Evolutionary conservation across 2,329 filamentous ascomycete species (phyloP).

Genomic region (Microdochium bolleyi): DNA sequence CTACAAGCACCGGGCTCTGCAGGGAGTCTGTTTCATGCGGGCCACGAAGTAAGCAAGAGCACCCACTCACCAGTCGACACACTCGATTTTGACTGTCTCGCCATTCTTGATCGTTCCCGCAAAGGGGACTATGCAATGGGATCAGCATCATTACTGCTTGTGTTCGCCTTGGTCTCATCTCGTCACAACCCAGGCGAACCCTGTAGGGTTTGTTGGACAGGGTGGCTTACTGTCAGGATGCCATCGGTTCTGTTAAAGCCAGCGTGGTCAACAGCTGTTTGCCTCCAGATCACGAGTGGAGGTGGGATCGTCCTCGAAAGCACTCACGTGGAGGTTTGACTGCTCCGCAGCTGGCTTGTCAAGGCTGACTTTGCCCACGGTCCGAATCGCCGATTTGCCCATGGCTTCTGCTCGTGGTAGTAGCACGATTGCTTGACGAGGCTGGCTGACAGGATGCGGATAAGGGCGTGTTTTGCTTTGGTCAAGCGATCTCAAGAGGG

Average conservation of each 20-base stretch:
- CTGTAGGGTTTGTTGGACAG: not conserved
- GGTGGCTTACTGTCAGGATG: constrained; percentile 69
- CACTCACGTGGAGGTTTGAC: constrained; percentile 58
- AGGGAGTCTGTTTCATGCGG: too few relatives aligned
- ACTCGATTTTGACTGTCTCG: constrained; percentile 91
- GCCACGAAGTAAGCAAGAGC: constrained; percentile 3
- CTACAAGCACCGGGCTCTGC: too few relatives aligned
- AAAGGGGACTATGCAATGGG: constrained; percentile 54
- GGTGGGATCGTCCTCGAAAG: constrained; percentile 6
- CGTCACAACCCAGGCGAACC: too few relatives aligned
- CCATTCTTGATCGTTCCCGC: constrained; percentile 67
- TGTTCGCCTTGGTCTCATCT: not conserved
- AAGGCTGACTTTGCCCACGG: constrained; percentile 64
- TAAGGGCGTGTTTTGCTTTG: too few relatives aligned
- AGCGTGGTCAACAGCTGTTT: not conserved
- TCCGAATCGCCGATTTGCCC: constrained; percentile 50
- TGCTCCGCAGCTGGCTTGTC: constrained; percentile 66
- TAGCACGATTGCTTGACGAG: too few relatives aligned
- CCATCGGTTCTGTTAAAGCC: constrained; percentile 70
- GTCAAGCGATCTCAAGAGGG: too few relatives aligned
- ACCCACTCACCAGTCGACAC: constrained; percentile 61
- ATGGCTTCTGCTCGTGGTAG: too few relatives aligned
- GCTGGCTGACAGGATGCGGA: too few relatives aligned
- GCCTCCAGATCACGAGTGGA: too few relatives aligned
- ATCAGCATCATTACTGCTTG: not conserved